Evolutionary conservation across 2,329 filamentous ascomycete species (phyloP).

Genomic region (Sclerotiophoma versabilis): DNA sequence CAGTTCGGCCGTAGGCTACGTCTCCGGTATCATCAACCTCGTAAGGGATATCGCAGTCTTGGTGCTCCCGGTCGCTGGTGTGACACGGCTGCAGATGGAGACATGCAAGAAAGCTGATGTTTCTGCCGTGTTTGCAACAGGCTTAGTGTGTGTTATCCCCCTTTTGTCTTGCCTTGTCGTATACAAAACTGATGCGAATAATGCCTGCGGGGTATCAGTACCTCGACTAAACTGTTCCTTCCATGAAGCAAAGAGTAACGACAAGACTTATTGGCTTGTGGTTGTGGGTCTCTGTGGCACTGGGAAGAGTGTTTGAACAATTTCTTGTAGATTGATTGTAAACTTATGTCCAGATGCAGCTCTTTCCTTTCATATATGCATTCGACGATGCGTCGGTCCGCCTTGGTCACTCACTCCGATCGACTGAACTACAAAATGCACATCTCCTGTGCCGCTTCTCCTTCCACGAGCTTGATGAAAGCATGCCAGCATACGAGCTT

Average conservation of each 20-base stretch:
- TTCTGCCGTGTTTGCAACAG: conserved; percentile 5
- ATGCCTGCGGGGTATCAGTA: background rate
- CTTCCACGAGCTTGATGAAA: conserved; percentile 26
- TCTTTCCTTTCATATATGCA: no score
- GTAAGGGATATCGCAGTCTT: conserved; percentile 28
- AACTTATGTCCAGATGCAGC: no score
- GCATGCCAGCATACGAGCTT: conserved; percentile 22
- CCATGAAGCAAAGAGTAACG: conserved; percentile 6
- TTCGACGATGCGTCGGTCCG: no score
- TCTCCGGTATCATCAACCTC: conserved; percentile 3
- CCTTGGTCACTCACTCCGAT: no score
- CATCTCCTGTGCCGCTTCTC: no score
- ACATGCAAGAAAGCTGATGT: conserved; percentile 8
- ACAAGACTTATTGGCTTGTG: conserved; percentile 22
- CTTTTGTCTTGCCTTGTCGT: background rate
- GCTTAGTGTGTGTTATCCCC: background rate
- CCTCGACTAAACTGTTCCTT: conserved; percentile 11
- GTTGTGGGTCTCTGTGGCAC: conserved; percentile 13
- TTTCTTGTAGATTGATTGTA: no score
- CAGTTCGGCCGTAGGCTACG: conserved; percentile 7
- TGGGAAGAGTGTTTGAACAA: conserved; percentile 15
- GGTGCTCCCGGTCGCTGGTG: conserved; percentile 19
- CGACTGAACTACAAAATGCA: no score
- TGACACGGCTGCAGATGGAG: conserved; percentile 2
- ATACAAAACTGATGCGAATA: background rate